Evolutionary conservation across 441 rosid species (phyloP), one percentile per base, ranked within the genome.

Genomic region (Aleurites moluccanus): DNA sequence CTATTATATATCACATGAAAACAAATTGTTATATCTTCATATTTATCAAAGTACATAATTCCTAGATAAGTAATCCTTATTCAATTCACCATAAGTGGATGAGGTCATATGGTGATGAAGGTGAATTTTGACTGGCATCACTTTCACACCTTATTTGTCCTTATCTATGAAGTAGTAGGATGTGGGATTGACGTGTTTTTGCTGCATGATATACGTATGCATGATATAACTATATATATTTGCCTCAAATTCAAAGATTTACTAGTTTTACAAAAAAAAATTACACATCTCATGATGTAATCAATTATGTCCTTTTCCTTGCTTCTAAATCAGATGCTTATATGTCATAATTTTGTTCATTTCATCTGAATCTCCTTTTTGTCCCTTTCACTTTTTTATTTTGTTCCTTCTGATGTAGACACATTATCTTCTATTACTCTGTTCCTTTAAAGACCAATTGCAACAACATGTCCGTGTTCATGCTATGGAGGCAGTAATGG

Each of bases 401-500:
- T 49, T 75, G 70, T 47, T 42, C 70, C 68, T 72, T 52, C 60
- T 75, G 77, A 63, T 80, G 79, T 79, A 96, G 99, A 90, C 98
- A 27, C 99, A 96, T 83, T 96, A 93, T 79, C 93, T 93, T 77
- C 81, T 96, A 71, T 82, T 96, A 82, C 93, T 96, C 45, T 96
- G 98, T 76, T 88, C 98, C 6, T 96, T 96, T 72, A 96, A 93
- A 91, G 99, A 96, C 60, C 98, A 96, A 86, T 78, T 96, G 70
- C 99, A 96, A 77, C 97, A 96, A 73, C 99, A 96, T 63, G 99
- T 96, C 23, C 94, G 99, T 44, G 97, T 96, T 76, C 99, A 96
- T 83, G 98, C 98, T 4, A 96, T 96, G 99, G 99, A 96, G 81
- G 99, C 99, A 25, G 99, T 96, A 18, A 93, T 96, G 98, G 97